phyloP scores from a whole-genome alignment of 371 early-diverging fungal species.

The Syncephalastrum sp. region DNA sequence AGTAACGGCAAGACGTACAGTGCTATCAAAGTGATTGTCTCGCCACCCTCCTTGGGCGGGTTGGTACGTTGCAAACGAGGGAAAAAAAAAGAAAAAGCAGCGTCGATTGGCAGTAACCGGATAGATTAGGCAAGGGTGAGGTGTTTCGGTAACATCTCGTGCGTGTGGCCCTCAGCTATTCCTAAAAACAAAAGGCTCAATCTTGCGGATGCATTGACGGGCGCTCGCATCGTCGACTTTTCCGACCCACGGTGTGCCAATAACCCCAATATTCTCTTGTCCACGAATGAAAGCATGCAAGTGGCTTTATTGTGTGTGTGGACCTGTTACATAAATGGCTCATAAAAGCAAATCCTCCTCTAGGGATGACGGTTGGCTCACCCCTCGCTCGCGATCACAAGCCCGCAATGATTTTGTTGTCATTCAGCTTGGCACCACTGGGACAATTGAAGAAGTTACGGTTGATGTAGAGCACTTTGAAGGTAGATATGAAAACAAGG shows the following conservation, averaged over 20 bases:
- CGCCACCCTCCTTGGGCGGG: constrained; percentile 83
- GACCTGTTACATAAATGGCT: neutral
- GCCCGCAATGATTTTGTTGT: constrained; percentile 68
- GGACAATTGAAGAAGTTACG: constrained; percentile 58
- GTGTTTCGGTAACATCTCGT: constrained; percentile 69
- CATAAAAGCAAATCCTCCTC: neutral
- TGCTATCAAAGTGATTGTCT: constrained; percentile 67
- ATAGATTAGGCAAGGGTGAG: constrained; percentile 64
- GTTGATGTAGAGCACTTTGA: constrained; percentile 76
- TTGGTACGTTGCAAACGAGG: constrained; percentile 39
- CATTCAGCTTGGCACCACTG: constrained; percentile 66
- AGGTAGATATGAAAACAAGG: constrained; percentile 47
- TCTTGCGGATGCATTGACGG: constrained; percentile 70
- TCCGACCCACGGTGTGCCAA: constrained; percentile 69
- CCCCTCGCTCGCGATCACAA: constrained; percentile 54
- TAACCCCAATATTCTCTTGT: constrained; percentile 65
- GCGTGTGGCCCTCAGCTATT: constrained; percentile 34
- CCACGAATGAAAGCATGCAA: constrained; percentile 46
- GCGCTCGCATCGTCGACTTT: constrained; percentile 67
- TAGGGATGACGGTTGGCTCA: constrained; percentile 73
- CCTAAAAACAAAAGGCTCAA: constrained; percentile 41
- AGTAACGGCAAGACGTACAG: constrained; percentile 13
- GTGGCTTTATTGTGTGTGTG: neutral
- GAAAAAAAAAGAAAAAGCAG: neutral
- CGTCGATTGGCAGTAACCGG: neutral